Evolutionary conservation across 805 yeast genomes (phyloP), one percentile per base, ranked within the genome.

Genomic region (Saccharomycopsis fermentans): DNA sequence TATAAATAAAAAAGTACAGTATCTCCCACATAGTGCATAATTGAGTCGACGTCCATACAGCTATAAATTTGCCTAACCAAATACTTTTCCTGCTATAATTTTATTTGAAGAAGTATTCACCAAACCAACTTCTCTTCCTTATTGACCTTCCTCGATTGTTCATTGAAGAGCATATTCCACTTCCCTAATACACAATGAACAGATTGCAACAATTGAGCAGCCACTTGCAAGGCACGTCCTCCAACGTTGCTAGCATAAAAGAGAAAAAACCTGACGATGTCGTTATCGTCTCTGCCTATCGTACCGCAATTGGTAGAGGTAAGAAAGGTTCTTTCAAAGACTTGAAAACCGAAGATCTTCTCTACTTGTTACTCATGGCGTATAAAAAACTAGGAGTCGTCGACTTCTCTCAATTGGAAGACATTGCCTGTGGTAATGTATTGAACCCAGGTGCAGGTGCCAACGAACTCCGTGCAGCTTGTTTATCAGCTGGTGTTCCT

Each of bases 401-500:
- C 12, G 80, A 81, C 58, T 78, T 82, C 58, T 73, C 75, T 52
- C 68, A 82, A 64, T 83, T 92, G 62, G 96, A 86, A 65, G 97
- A 92, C 67, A 84, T 92, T 59, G 85, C 85, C 35, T 84, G 89
- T 63, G 98, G 98, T 65, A 92, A 92, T 71, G 97, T 92, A 29
- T 79, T 91, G 68, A 90, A 91, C 74, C 80, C 82, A 54, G 96
- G 96, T 55, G 95, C 97, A 26, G 98, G 97, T 66, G 96, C 94
- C 57, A 86, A 86, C 58, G 97, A 91, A 73, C 96, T 89, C 73
- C 79, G 98, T 66, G 96, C 96, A 54, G 97, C 97, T 48, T 78
- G 81, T 64, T 79, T 92, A 59, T 94, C 91, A 21, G 95, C 97
- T 11, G 98, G 97, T 39, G 79, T 91, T 56, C 97, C 97, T 35